These are phyloP conservation scores for Vigna trinervia DNA, from an alignment of 306 rosid species.

Conservation along the genomic window DNA sequence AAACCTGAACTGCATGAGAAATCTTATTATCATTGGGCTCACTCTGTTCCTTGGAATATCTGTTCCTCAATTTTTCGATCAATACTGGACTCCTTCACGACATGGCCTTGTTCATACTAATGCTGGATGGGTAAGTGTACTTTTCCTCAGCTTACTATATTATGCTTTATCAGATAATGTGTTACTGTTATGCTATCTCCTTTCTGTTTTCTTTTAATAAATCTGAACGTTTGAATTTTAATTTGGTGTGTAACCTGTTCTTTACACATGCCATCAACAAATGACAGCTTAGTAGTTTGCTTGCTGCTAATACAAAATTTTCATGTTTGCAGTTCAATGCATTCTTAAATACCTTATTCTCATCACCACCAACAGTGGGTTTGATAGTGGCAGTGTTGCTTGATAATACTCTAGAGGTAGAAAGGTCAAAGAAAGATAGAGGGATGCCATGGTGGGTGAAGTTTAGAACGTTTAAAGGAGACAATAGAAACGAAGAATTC, in stretches of 20 bases:
- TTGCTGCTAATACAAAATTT: neutral
- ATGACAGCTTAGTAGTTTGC: neutral
- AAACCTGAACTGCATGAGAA: conserved; percentile 97
- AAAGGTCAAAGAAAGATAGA: conserved; percentile 84
- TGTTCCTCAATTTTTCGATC: conserved; percentile 80
- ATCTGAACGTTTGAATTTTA: neutral
- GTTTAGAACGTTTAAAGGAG: conserved; percentile 92
- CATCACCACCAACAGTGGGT: conserved; percentile 82
- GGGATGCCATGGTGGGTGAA: conserved; percentile 99
- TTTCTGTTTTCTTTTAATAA: conserved; percentile 1
- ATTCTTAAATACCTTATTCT: conserved; percentile 81
- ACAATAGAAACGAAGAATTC: conserved; percentile 94
- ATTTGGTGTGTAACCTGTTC: neutral
- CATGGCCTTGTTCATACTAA: conserved; percentile 85
- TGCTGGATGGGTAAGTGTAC: conserved; percentile 85
- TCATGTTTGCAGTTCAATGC: conserved; percentile 84
- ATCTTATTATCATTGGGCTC: conserved; percentile 86
- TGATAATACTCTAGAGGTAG: conserved; percentile 90
- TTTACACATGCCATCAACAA: neutral
- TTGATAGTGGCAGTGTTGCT: conserved; percentile 89
- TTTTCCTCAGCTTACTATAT: neutral
- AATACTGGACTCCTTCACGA: conserved; percentile 61
- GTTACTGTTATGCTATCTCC: neutral
- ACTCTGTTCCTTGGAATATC: conserved; percentile 91
- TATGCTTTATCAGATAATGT: neutral